Base-by-base conservation (phyloP, 1,284 basidiomycete species). In the Erythrobasidium hasegawianum region DNA sequence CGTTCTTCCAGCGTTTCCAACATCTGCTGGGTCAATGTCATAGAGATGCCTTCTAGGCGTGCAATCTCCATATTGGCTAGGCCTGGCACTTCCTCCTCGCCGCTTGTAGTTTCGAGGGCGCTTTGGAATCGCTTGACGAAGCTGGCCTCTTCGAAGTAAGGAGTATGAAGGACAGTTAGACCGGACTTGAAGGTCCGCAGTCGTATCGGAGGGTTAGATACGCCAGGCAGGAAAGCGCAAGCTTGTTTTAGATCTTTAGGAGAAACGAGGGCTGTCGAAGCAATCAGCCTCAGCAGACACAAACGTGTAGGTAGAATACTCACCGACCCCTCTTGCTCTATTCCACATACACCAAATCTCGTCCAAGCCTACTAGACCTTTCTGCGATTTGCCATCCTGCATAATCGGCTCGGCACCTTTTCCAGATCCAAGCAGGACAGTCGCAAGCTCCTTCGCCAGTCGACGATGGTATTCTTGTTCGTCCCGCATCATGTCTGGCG, bases 341-440 rank as follows among this genome's bases (percentile, higher is more conserved):
- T 97, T 97, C 95, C 95, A 98, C 1, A 89, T 84, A 49, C 92
- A 92, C 95, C 95, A 98, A 0, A 92, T 88, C 76, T 97, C 93
- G 76, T 98, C 95, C 18, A 97, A 80, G 0, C 87, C 89, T 24
- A 97, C 82, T 16, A 97, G 83, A 0, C 90, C 92, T 49, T 45
- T 67, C 60, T 73, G 16, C 75, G 77, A 27, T 66, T 73, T 61
- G 62, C 72, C 64, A 22, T 71, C 72, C 64, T 20, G 59, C 59
- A 52, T 68, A 45, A 24, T 58, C 20, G 50, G 74, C 40, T 69
- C 69, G 43, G 75, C 71, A 54, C 68, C 68, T 53, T 71, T 38
- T 65, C 68, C 64, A 2, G 75, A 75, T 14, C 86, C 85, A 71
- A 87, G 83, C 14, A 97, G 80, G 1, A 97, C 80, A 0, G 82